phyloP scores from a whole-genome alignment of 2,329 filamentous ascomycete genomes.

The Pseudogymnoascus sp. region DNA sequence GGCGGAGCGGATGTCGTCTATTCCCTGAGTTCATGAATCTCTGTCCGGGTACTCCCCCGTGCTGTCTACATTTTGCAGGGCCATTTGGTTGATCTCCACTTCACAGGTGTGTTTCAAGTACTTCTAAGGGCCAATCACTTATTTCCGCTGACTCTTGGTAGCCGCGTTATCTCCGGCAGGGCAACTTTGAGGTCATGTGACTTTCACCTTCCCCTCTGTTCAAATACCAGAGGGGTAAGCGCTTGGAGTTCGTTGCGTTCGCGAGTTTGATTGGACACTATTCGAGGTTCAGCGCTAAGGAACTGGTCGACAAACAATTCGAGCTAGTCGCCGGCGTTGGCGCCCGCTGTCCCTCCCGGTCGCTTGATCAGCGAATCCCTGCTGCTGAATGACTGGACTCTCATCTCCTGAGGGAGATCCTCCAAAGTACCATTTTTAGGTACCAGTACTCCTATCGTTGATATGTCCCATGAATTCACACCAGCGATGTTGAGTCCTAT shows the following conservation, averaged over 20 bases:
- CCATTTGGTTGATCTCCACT: too few relatives aligned
- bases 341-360: constrained; percentile 2
- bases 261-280: neutral
- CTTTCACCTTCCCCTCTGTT: neutral
- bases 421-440: neutral
- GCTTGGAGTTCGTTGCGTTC: constrained; percentile 1
- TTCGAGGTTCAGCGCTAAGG: neutral
- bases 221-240: neutral
- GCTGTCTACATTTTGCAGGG: too few relatives aligned
- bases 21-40: neutral
- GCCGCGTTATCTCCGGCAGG: neutral
- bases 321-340: neutral
- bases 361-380: constrained; percentile 4
- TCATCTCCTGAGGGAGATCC: neutral
- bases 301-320: neutral
- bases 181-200: neutral
- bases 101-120: too few relatives aligned
- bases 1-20: neutral
- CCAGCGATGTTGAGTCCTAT: neutral
- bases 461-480: neutral
- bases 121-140: neutral
- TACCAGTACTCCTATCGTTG: neutral
- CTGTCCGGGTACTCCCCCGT: too few relatives aligned
- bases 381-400: neutral
- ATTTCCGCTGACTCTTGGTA: neutral